These are phyloP conservation scores for Suillus tomentosus DNA, from an alignment of 768 basidiomycete species.

Conservation along the genomic window DNA sequence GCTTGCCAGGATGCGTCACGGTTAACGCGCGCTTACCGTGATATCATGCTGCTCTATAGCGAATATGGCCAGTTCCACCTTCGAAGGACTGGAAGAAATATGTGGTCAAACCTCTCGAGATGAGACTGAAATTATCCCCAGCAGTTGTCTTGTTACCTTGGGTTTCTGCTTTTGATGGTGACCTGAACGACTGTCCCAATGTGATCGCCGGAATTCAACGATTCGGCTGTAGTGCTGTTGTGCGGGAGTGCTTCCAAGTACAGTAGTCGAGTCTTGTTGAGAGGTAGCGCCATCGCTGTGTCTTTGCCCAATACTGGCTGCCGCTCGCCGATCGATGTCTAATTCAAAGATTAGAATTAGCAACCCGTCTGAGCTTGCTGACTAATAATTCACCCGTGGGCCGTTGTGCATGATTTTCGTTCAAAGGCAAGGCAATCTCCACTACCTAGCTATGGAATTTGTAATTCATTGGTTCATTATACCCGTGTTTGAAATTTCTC, in stretches of 20 bases:
- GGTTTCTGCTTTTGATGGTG: background rate
- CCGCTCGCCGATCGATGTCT: background rate
- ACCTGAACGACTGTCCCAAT: conserved; percentile 6
- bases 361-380: background rate
- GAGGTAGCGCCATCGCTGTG: background rate
- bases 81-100: background rate
- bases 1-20: background rate
- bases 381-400: background rate
- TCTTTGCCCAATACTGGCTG: background rate
- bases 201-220: background rate
- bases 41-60: conserved; percentile 6
- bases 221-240: background rate
- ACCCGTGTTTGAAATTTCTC: background rate
- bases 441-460: background rate
- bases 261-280: conserved; percentile 2
- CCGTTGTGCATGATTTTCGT: too few relatives aligned
- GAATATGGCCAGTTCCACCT: background rate
- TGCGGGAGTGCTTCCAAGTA: background rate
- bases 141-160: background rate
- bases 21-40: background rate
- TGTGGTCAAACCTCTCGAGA: background rate
- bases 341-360: too few relatives aligned
- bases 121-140: background rate
- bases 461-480: background rate
- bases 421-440: too few relatives aligned